Percentiles rank a stretch among this genome's conserved stretches.
Evolutionary conservation across 1,284 basidiomycete genomes (phyloP).

Genomic region (Fomitopsis schrenkii): DNA sequence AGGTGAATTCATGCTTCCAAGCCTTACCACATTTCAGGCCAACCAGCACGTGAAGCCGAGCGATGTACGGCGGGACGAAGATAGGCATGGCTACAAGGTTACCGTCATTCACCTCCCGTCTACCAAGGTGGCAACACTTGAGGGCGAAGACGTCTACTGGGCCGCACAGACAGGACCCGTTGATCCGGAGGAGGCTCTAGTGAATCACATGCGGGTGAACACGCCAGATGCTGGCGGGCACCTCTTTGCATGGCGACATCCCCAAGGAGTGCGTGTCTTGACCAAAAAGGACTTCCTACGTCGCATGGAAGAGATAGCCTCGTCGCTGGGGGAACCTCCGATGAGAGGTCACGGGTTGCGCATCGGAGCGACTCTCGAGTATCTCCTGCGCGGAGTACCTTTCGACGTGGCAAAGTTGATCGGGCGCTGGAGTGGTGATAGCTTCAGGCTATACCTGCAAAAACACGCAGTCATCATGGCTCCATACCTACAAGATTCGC

Average conservation of each 20-base stretch:
- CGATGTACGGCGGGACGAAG: neutral
- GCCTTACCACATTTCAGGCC: neutral
- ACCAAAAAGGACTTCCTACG: too few species aligned
- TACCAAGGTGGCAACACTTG: neutral
- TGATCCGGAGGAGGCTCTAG: slow-evolving; percentile 1
- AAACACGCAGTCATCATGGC: slow-evolving; percentile 4
- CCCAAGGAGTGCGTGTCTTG: too few species aligned
- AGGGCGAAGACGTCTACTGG: slow-evolving; percentile 7
- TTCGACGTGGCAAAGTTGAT: slow-evolving; percentile 27
- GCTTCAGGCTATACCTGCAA: slow-evolving; percentile 22
- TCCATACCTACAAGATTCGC: slow-evolving; percentile 16
- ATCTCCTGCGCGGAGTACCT: slow-evolving; percentile 11
- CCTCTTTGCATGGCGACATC: neutral
- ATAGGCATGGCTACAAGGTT: neutral
- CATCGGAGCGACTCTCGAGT: slow-evolving; percentile 12
- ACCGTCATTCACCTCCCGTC: neutral
- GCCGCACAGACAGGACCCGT: neutral
- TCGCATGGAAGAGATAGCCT: too few species aligned
- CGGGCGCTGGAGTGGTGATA: slow-evolving; percentile 30
- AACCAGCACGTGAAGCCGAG: neutral
- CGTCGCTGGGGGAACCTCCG: too few species aligned
- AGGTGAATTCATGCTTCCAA: neutral
- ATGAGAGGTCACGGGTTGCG: slow-evolving; percentile 9
- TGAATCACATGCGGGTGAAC: slow-evolving; percentile 5
- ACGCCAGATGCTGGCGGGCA: neutral